Evolutionary conservation across 73 alveolate genomes (phyloP), one percentile per base, ranked within the genome.

Genomic region (Paramecium sonneborni): DNA sequence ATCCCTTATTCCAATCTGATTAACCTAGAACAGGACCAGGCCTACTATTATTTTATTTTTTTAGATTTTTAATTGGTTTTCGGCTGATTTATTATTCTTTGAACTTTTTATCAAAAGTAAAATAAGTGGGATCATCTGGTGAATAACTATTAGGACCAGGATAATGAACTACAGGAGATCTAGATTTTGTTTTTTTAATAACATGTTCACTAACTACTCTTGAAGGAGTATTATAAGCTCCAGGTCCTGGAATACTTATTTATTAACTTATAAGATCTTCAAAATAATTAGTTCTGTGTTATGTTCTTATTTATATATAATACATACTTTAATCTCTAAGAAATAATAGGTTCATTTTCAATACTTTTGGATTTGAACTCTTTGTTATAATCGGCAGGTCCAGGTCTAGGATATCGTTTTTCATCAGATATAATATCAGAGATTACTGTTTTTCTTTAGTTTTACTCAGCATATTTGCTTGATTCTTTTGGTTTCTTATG

Each of bases 21-120:
- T 62, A 12, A 3, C 52, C 84, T 3, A 62, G 24, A 30, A 62
- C 84, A 26, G 84, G 84, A 3, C 84, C 84, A 62, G 84, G 84
- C 11, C 24, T 62, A 11, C 48, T 30, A 26, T 12, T 62, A 32
- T 62, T 62, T 20, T 26, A 32, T 62, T 62, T 62, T 30, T 32
- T 62, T 26, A 62, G 84, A 28, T 32, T 62, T 26, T 62, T 62
- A 1, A 62, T 21, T 0, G 84, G 84, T 62, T 62, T 62, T 24
- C n/a, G n/a, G n/a, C 48, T 30, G 24, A 0, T 26, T 2, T 43
- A 32, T 62, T 62, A 1, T 12, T 62, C 84, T 62, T 62, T 62
- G 20, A 26, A 62, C 44, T 62, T 62, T 72, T 72, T 72, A 72
- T 72, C 86, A 72, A 72, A 72, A 34, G 86, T 72, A 37, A 72